These are phyloP conservation scores for Boletus tomentosulus DNA, from an alignment of 768 basidiomycete genomes.

Conservation along the genomic window DNA sequence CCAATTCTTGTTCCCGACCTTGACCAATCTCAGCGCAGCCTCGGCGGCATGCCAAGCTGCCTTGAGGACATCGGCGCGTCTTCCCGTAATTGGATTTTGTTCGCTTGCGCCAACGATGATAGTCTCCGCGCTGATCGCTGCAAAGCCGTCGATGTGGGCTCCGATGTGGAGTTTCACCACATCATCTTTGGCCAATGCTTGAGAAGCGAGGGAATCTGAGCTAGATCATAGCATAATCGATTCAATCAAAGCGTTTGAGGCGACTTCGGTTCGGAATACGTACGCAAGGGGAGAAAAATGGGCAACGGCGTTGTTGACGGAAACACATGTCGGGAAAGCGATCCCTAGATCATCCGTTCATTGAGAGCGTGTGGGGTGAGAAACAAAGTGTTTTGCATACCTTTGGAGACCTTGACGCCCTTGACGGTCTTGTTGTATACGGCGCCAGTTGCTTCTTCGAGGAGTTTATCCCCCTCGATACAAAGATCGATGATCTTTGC, in stretches of 20 bases:
- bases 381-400: constrained; percentile 39
- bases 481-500: constrained; percentile 89
- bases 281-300: constrained; percentile 96
- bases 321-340: constrained; percentile 92
- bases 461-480: constrained; percentile 87
- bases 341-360: constrained; percentile 49
- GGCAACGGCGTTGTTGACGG: constrained; percentile 92
- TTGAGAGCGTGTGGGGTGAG: constrained; percentile 5
- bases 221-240: constrained; percentile 36
- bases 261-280: constrained; percentile 32
- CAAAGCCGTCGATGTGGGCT: constrained; percentile 97
- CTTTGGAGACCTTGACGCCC: constrained; percentile 84
- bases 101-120: constrained; percentile 79
- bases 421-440: constrained; percentile 92
- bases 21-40: constrained; percentile 84
- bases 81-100: constrained; percentile 73
- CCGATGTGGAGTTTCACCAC: constrained; percentile 96
- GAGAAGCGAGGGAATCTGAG: constrained; percentile 68
- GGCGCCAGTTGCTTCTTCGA: constrained; percentile 78
- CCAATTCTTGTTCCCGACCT: constrained; percentile 95
- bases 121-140: constrained; percentile 90
- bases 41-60: constrained; percentile 94
- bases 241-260: constrained; percentile 16
- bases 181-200: constrained; percentile 76
- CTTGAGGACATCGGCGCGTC: constrained; percentile 86